phyloP scores from a whole-genome alignment of 202 grass and related monocot genomes.

The Dendrocalamus latiflorus region DNA sequence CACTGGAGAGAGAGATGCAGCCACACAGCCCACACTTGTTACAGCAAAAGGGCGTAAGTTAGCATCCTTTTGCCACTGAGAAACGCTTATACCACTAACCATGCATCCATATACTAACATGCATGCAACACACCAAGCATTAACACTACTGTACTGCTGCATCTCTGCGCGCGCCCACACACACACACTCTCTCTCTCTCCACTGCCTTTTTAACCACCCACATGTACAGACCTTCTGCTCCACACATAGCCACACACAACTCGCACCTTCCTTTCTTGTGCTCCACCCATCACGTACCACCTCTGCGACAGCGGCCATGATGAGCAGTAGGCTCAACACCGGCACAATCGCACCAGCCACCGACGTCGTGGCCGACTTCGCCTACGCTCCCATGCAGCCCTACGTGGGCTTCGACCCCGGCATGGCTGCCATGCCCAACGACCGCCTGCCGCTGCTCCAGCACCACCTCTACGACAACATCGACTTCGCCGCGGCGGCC shows the following conservation, averaged over 20 bases:
- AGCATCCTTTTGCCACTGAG: background rate
- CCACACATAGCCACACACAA: background rate
- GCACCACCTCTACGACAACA: slow-evolving; percentile 15
- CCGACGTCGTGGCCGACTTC: slow-evolving; percentile 19
- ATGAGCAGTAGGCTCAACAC: slow-evolving; percentile 33
- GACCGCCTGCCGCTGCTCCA: slow-evolving; percentile 10
- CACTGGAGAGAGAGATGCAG: no score
- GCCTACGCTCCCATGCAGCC: slow-evolving; percentile 24
- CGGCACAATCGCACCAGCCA: background rate
- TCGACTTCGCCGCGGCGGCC: slow-evolving; percentile 8
- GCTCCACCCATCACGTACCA: background rate
- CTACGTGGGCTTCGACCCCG: slow-evolving; percentile 25
- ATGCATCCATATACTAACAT: background rate
- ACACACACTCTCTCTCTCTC: background rate
- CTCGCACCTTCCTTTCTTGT: background rate
- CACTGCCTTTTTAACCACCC: slow-evolving; percentile 26
- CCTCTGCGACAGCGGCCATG: background rate
- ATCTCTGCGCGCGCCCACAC: background rate
- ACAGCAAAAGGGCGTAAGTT: no score
- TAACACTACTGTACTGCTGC: background rate
- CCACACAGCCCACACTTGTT: no score
- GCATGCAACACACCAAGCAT: background rate
- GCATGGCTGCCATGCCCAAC: background rate
- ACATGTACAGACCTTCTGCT: no score
- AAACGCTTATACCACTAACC: background rate